Evolutionary conservation across 177 flowering plant species (phyloP).

Genomic region (Vitis hybrid): DNA sequence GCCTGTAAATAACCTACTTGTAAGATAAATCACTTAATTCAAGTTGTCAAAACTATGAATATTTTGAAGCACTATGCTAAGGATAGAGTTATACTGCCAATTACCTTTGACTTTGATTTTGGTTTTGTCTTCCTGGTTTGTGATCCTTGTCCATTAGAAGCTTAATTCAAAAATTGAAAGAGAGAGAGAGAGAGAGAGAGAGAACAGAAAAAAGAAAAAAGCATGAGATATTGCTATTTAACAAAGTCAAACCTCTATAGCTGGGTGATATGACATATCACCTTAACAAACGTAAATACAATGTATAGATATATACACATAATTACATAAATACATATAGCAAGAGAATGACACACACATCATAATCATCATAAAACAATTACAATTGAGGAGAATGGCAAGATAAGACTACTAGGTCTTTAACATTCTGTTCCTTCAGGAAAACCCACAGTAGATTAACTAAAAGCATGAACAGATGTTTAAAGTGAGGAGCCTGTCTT

Average conservation of each 20-base stretch:
- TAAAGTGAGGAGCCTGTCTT: background rate
- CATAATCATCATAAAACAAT: background rate
- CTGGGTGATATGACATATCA: no score
- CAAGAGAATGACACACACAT: no score
- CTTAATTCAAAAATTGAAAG: slow-evolving; percentile 26
- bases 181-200: slow-evolving; percentile 1
- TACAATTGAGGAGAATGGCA: background rate
- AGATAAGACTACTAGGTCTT: background rate
- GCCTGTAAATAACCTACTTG: slow-evolving; percentile 33
- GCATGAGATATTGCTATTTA: background rate
- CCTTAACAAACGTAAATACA: no score
- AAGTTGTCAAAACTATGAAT: slow-evolving; percentile 1
- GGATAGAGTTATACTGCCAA: slow-evolving; percentile 4
- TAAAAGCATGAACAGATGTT: background rate
- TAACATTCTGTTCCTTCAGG: background rate
- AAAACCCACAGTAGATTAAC: background rate
- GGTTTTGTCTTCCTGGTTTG: slow-evolving; percentile 49
- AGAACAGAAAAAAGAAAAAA: background rate
- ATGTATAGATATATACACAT: no score
- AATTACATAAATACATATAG: no score
- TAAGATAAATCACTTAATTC: slow-evolving; percentile 10
- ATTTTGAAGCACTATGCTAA: background rate
- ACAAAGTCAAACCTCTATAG: background rate
- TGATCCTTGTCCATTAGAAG: slow-evolving; percentile 59
- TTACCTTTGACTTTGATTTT: slow-evolving; percentile 58